phyloP scores from a whole-genome alignment of 2,329 filamentous ascomycete genomes.

The Lasiodiplodia theobromae region DNA sequence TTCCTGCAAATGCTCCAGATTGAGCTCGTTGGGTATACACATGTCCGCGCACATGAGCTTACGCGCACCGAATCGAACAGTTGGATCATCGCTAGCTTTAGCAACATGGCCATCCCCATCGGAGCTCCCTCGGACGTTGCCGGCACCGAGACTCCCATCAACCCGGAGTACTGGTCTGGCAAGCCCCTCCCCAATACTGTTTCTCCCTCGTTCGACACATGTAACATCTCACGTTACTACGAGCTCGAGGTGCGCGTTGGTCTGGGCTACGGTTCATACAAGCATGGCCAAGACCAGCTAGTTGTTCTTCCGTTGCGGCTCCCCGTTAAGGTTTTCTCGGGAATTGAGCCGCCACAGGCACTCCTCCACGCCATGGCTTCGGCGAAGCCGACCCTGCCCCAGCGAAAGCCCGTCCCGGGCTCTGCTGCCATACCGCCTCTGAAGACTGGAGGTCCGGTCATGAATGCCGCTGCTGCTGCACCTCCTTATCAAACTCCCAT shows the following conservation, averaged over 20 bases:
- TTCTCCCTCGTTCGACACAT: conserved; percentile 84
- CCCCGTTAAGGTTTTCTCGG: conserved; percentile 82
- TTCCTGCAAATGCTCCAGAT: conserved; percentile 83
- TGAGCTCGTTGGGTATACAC: conserved; percentile 79
- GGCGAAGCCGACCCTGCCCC: conserved; percentile 30
- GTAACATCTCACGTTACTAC: conserved; percentile 84
- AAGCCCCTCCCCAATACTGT: conserved; percentile 82
- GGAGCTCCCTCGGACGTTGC: conserved; percentile 64
- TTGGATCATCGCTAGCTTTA: conserved; percentile 77
- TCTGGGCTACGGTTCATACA: conserved; percentile 73
- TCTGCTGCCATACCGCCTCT: conserved; percentile 10
- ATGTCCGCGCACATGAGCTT: conserved; percentile 79
- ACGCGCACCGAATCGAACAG: conserved; percentile 72
- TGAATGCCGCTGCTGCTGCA: not conserved
- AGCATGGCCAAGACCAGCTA: conserved; percentile 68
- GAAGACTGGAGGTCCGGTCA: conserved; percentile 17
- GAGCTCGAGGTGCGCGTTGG: conserved; percentile 84
- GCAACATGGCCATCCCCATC: conserved; percentile 75
- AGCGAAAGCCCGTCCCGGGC: conserved; percentile 22
- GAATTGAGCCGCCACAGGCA: conserved; percentile 79
- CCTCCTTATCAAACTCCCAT: conserved; percentile 22
- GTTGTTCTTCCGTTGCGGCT: conserved; percentile 82
- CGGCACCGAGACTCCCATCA: conserved; percentile 73
- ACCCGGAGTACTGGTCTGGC: conserved; percentile 74
- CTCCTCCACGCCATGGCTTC: conserved; percentile 71